Evolutionary conservation across 495 filamentous ascomycete species (phyloP), one percentile per base, ranked within the genome.

Genomic region (Penicillium subrubescens): DNA sequence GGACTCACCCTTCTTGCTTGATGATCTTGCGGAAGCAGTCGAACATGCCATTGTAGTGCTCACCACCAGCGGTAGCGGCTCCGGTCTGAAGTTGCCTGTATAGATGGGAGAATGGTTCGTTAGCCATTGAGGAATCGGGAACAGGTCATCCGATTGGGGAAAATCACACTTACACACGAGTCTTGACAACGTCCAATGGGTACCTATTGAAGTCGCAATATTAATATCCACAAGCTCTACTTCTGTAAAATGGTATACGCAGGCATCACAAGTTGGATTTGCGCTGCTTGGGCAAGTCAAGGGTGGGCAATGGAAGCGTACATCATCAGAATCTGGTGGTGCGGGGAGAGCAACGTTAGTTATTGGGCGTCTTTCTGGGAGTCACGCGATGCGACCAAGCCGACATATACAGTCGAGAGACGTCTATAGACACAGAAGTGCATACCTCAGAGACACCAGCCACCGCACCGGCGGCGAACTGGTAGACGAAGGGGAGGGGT

Each of bases 171-270:
- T 85, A 96, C 91, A 99, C 89, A 87, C 95, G 84, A 56, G 95
- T 99, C 84, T 99, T 99, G 72, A 99, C 92, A 50, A 98, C 94
- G 78, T 99, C 95, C 71, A 99, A 83, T 69, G 95, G 95, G 83
- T 99, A 99, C 95, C 93, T 97, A 67, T 52, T 44, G n/a, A 17
- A 27, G 51, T 39, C 44, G 44, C 17, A 57, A 64, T 44, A 63
- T 74, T 62, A 74, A 60, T 61, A 65, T 31, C 6, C 10, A 51
- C 15, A 27, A 15, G 11, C 34, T 44, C 52, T 27, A 4, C 34
- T 29, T 48, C 39, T 27, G 55, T 31, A 35, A n/a, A 15, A 25
- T 14, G 43, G 51, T 5, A 34, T 55, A 33, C 51, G 37, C 53
- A 10, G 37, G 60, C 19, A 19, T 59, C 44, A 33, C 34, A 37